Evolutionary conservation across 768 basidiomycete species (phyloP), one percentile per base, ranked within the genome.

Genomic region (Brasilioporus rufonigricans): DNA sequence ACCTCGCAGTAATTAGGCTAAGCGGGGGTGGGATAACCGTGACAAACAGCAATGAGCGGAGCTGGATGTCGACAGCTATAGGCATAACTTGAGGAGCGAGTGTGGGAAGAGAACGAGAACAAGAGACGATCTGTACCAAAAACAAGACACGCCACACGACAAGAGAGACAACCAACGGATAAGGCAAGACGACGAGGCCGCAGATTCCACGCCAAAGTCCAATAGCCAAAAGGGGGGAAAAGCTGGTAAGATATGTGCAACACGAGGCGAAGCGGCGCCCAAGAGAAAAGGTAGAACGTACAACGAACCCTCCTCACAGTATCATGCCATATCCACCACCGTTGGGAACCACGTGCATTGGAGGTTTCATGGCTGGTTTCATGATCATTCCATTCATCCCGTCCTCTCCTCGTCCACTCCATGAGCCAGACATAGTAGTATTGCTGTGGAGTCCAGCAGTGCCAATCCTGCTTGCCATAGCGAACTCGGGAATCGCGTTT

Each of bases 281-380:
- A 45, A 46, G 44, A 23, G 26, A 43, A 55, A 53, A 10, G 41
- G 39, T 14, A 32, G 49, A 55, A 60, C 55, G 53, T 16, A 56
- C 50, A 48, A 45, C 29, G 33, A 36, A 41, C 33, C 24, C 32
- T 36, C 70, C 55, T 39, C 39, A 72, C 59, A 78, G 61, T 71
- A 78, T 76, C 55, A 74, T 62, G 31, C 68, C 67, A 66, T 75
- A 77, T 53, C 69, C 74, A 39, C 68, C 69, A 50, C 58, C 63
- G 56, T 71, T 75, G 50, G 74, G 65, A 45, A 73, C 72, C 31
- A 76, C 67, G 44, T 71, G 73, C 57, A 78, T 75, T 11, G 76
- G 68, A 21, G 65, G 60, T 44, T 64, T 61, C 60, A 74, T 66
- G 33, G 65, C 63, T 50, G 68, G 68, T 54, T 72, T 73, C 66